Evolutionary conservation across 1,284 basidiomycete species (phyloP).

Genomic region (Papiliotrema fonsecae): DNA sequence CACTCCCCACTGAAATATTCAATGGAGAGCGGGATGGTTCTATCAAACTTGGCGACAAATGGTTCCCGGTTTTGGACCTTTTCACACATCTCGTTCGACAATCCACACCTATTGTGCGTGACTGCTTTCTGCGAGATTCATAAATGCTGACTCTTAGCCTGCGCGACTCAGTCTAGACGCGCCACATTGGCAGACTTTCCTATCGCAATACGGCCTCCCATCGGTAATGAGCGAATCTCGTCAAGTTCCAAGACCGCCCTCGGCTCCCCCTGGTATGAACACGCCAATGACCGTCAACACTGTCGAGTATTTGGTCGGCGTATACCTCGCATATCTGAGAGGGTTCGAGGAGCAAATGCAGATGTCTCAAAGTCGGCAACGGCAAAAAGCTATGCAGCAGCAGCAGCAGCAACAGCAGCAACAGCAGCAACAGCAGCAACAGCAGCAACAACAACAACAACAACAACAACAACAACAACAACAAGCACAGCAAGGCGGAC

Average conservation of each 20-base stretch:
- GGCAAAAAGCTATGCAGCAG: conserved; percentile 5
- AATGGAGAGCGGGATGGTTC: conserved; percentile 33
- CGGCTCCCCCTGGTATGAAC: conserved; percentile 17
- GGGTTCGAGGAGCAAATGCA: conserved; percentile 40
- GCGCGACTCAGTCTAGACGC: conserved; percentile 12
- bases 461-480: background rate
- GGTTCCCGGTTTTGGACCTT: conserved; percentile 37
- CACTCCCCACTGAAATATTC: conserved; percentile 32
- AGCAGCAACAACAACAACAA: background rate
- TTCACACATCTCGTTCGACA: conserved; percentile 32
- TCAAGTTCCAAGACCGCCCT: conserved; percentile 18
- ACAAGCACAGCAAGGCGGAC: background rate
- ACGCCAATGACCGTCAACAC: conserved; percentile 24
- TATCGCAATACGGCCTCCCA: conserved; percentile 22
- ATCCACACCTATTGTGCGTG: conserved; percentile 20
- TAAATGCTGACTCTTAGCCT: background rate
- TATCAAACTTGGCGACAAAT: conserved; percentile 31
- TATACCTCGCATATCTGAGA: conserved; percentile 34
- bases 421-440: conserved; percentile 1
- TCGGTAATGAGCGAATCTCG: conserved; percentile 27
- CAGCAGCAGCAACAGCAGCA: conserved; percentile 6
- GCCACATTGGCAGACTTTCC: conserved; percentile 21
- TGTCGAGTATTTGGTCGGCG: conserved; percentile 30
- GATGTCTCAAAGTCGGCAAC: conserved; percentile 12
- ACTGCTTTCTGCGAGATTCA: background rate